These are phyloP conservation scores for Xylaria sp. DNA, from an alignment of 2,329 filamentous ascomycete species.

Conservation along the genomic window DNA sequence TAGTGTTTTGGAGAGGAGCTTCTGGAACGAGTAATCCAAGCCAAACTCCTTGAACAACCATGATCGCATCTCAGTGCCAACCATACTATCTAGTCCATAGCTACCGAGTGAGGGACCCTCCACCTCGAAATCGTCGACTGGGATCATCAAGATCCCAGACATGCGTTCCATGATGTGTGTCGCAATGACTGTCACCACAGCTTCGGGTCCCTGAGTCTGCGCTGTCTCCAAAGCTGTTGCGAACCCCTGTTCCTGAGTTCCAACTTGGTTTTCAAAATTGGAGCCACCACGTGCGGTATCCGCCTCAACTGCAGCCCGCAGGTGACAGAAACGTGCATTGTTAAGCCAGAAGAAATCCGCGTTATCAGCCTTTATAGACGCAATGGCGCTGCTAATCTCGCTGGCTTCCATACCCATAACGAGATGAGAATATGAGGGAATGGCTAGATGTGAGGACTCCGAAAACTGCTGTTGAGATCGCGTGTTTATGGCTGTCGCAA, in stretches of 20 bases:
- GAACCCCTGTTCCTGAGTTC: conserved; percentile 33
- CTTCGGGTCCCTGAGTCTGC: conserved; percentile 26
- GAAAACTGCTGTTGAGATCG: background rate
- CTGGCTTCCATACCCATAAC: conserved; percentile 41
- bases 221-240: conserved; percentile 35
- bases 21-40: conserved; percentile 53
- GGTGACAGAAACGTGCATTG: conserved; percentile 43
- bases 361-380: conserved; percentile 28
- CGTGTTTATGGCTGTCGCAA: conserved; percentile 45
- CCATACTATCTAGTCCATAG: conserved; percentile 53
- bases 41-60: conserved; percentile 52
- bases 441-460: background rate
- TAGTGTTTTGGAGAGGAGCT: conserved; percentile 49
- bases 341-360: conserved; percentile 44
- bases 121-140: conserved; percentile 36
- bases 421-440: conserved; percentile 24
- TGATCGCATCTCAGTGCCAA: conserved; percentile 51
- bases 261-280: conserved; percentile 17
- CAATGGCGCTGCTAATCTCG: conserved; percentile 30
- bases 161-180: conserved; percentile 40
- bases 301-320: conserved; percentile 32
- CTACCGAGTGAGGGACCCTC: conserved; percentile 43
- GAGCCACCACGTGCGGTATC: conserved; percentile 24
- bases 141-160: conserved; percentile 42
- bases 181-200: conserved; percentile 16